phyloP scores from a whole-genome alignment of 2,329 filamentous ascomycete genomes.

The Verticillium nonalfalfae region DNA sequence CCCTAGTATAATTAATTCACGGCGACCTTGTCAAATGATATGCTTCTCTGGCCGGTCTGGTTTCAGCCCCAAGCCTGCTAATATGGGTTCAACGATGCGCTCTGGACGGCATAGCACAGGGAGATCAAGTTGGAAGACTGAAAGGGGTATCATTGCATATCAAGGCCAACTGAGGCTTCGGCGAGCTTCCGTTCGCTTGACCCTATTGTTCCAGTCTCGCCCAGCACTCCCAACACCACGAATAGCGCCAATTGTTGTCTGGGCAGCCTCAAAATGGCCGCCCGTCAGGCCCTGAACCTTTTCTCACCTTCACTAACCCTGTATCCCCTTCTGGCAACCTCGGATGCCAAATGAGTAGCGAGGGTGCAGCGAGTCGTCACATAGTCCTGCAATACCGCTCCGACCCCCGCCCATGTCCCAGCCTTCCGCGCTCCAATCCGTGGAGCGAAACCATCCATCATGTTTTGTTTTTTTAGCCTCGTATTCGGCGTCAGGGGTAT shows the following conservation, averaged over 20 bases:
- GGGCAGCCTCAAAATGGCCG: neutral
- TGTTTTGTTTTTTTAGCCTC: neutral
- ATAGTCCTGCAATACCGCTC: neutral
- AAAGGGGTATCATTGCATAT: constrained; percentile 14
- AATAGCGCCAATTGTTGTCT: neutral
- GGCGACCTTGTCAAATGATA: no score
- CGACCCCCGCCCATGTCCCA: neutral
- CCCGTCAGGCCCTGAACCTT: neutral
- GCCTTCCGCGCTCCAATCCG: neutral
- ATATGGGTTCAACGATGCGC: no score
- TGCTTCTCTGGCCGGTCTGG: no score
- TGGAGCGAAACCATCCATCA: neutral
- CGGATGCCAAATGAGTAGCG: neutral
- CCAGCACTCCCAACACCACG: neutral
- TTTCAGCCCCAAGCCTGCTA: no score
- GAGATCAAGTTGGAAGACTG: neutral
- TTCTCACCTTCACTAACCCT: neutral
- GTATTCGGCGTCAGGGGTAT: constrained; percentile 12
- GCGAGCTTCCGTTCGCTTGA: neutral
- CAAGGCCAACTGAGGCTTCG: constrained; percentile 5
- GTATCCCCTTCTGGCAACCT: neutral
- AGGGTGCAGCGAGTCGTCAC: neutral
- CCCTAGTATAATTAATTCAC: no score
- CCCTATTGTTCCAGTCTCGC: neutral
- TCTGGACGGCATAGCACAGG: no score